Base-by-base conservation (phyloP, 148 eudicot genomes). In the Gaultheria prostrata region DNA sequence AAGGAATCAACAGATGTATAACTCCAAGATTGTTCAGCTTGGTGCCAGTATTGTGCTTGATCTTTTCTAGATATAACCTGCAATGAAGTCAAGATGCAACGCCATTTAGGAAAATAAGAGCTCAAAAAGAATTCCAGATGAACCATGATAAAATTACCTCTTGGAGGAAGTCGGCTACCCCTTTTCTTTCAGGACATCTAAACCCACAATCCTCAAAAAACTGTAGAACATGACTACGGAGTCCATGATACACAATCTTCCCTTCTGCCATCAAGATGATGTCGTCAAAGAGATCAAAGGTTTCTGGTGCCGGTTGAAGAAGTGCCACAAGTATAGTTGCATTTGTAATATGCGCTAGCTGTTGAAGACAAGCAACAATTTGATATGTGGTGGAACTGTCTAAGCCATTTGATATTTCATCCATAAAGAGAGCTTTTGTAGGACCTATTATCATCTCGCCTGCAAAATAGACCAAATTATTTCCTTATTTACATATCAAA, bases 391-490 rank as follows among this genome's bases (percentile, higher is more conserved):
- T 95, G 81, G 98, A 94, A 80, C 98, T 95, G 87, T 95, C 98
- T 82, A 95, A 85, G 15, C 98, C 98, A 89, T 91, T 94, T 80
- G 98, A 92, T 85, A 95, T 95, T 86, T 95, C 79, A 83, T 91
- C 69, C n/a, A n/a, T n/a, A n/a, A n/a, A n/a, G n/a, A n/a, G n/a
- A n/a, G n/a, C n/a, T n/a, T n/a, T n/a, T n/a, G 91, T 89, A 15
- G 98, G 95, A 51, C 98, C 98, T 61, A 95, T 93, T 74, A 94
- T 90, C 98, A 95, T 95, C 90, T 95, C 95, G 20, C 93, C 98
- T 95, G 88, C 46, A 82, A 32, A 51, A 32, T 83, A 77, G 73
- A 21, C 32, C 39, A 39, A 49, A 17, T 39, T 5, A 7, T n/a
- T 39, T 20, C 7, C 56, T 3, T 69, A 13, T n/a, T n/a, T n/a